Evolutionary conservation across 2,329 filamentous ascomycete genomes (phyloP).

Genomic region (Coniochaeta sp.): DNA sequence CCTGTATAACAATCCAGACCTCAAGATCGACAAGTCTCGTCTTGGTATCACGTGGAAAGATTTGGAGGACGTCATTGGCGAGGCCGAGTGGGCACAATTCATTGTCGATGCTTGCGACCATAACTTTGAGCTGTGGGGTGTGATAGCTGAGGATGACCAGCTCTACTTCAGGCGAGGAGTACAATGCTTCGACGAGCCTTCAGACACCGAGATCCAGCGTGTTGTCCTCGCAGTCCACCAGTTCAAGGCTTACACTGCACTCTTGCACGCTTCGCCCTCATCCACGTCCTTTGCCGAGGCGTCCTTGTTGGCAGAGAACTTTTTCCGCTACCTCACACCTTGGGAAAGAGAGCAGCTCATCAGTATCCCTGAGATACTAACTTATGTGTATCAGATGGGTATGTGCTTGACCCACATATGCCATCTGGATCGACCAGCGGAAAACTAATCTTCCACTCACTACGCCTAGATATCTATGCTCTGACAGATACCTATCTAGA

Average conservation of each 20-base stretch:
- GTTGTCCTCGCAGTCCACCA: not conserved
- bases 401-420: too few relatives aligned
- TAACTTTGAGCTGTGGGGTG: not conserved
- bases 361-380: not conserved
- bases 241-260: not conserved
- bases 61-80: not conserved
- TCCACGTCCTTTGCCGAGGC: not conserved
- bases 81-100: not conserved
- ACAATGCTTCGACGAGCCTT: not conserved
- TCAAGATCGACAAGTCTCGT: not conserved
- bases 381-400: not conserved
- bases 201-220: not conserved
- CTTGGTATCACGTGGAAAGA: not conserved
- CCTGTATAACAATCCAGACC: not conserved
- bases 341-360: not conserved
- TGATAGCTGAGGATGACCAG: not conserved
- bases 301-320: not conserved
- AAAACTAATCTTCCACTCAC: not conserved
- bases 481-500: not conserved
- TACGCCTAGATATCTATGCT: not conserved
- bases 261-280: not conserved
- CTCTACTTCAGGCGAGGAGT: not conserved
- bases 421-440: too few relatives aligned
- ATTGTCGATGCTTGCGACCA: not conserved
- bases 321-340: not conserved